Evolutionary conservation across 257 asterid species (phyloP).

Genomic region (Solanum paucissectum): DNA sequence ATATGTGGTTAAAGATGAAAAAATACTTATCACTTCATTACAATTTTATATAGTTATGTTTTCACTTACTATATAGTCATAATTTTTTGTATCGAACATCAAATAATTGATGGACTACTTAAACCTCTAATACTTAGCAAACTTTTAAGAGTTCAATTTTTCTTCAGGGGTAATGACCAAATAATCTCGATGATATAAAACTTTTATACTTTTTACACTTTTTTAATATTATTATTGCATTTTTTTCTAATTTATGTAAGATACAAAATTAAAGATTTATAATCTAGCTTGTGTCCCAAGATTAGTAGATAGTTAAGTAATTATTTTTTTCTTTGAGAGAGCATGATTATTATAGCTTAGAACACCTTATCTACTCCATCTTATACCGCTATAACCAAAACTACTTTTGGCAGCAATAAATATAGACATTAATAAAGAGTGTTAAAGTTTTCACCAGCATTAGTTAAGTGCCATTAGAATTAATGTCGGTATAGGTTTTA

Average conservation of each 20-base stretch:
- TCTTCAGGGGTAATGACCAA: not conserved
- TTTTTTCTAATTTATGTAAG: not conserved
- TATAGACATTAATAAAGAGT: no score
- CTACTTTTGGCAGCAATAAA: no score
- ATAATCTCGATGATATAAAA: not conserved
- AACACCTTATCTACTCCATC: not conserved
- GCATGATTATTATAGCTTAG: not conserved
- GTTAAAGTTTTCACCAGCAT: no score
- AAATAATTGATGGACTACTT: not conserved
- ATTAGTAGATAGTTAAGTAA: not conserved
- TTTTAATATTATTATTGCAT: not conserved
- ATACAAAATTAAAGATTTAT: not conserved
- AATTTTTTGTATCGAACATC: not conserved
- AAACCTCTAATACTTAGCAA: not conserved
- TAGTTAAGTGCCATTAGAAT: no score
- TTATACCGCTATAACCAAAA: no score
- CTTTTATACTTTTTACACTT: not conserved
- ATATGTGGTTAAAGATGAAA: not conserved
- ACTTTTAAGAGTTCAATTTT: not conserved
- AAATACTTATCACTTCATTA: not conserved
- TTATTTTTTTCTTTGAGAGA: not conserved
- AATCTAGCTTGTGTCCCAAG: not conserved
- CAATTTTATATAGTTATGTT: not conserved
- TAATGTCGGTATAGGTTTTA: no score
- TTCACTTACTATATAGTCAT: not conserved